Conservation (phyloP, 441 rosid genomes). For the Sinapis alba region DNA sequence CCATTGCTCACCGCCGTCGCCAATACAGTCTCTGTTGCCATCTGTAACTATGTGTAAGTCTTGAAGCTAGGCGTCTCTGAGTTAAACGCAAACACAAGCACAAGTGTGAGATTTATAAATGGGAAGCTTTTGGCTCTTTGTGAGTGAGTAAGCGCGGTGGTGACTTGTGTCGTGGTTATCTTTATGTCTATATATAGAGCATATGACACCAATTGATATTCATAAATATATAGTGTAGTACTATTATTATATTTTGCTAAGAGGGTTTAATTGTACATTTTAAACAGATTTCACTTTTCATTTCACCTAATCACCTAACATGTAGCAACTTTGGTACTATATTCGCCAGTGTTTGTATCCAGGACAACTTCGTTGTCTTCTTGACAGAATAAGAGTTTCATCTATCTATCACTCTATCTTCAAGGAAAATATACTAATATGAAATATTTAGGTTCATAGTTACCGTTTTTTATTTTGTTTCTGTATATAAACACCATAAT, state of each 20-base stretch:
- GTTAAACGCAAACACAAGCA: neutral
- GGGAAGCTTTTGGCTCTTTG: neutral
- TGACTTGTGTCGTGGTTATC: conserved; percentile 25
- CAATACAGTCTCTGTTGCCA: neutral
- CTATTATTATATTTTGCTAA: conserved; percentile 1
- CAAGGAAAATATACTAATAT: too few relatives aligned
- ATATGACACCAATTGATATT: neutral
- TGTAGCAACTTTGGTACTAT: neutral
- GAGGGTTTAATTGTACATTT: neutral
- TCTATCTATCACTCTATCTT: too few relatives aligned
- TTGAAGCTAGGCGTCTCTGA: conserved; percentile 15
- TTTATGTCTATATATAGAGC: neutral
- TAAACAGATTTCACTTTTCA: conserved; percentile 5
- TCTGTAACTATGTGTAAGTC: neutral
- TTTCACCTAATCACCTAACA: neutral
- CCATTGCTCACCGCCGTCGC: conserved; percentile 19
- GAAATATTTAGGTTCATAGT: too few relatives aligned
- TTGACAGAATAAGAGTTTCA: too few relatives aligned
- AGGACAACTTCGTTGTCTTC: too few relatives aligned
- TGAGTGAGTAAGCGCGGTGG: neutral
- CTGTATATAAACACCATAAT: too few relatives aligned
- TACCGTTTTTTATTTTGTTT: too few relatives aligned
- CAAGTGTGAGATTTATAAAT: neutral
- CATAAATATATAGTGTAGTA: neutral
- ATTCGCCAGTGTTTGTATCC: neutral